phyloP scores from a whole-genome alignment of 1,284 basidiomycete genomes.

The Leccinum pachyderme region DNA sequence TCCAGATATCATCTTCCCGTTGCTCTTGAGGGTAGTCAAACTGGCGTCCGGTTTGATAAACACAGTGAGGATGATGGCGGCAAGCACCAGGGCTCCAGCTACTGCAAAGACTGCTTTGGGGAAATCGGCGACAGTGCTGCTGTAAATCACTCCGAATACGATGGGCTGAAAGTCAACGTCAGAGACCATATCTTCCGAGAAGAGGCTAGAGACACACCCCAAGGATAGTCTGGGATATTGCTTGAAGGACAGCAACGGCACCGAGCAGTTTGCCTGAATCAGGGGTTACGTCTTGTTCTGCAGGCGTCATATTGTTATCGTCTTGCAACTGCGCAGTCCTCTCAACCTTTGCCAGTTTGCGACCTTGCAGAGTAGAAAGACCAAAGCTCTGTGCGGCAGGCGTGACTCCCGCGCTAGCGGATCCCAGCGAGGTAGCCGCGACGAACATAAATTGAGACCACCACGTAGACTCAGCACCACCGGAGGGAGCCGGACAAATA shows the following conservation, averaged over 20 bases:
- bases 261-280: constrained; percentile 61
- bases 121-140: constrained; percentile 58
- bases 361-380: constrained; percentile 61
- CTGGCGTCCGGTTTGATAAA: constrained; percentile 47
- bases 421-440: constrained; percentile 52
- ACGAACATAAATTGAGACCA: constrained; percentile 55
- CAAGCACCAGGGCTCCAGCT: constrained; percentile 49
- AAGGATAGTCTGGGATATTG: constrained; percentile 64
- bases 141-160: constrained; percentile 68
- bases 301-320: constrained; percentile 4
- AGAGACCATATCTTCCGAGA: not conserved
- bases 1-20: constrained; percentile 5
- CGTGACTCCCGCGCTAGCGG: constrained; percentile 58
- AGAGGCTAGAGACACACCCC: constrained; percentile 45
- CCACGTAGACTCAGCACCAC: constrained; percentile 8
- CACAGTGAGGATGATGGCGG: constrained; percentile 46
- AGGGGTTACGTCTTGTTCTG: constrained; percentile 25
- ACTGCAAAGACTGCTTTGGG: constrained; percentile 66
- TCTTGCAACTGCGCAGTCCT: constrained; percentile 16
- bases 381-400: constrained; percentile 72
- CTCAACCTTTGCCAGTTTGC: constrained; percentile 39
- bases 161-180: constrained; percentile 49
- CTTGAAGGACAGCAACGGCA: constrained; percentile 64
- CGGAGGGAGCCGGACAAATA: constrained; percentile 45
- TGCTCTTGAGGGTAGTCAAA: constrained; percentile 16